These are phyloP conservation scores for Chrysosphaeria jannelii DNA, from an alignment of 2,329 filamentous ascomycete species.

Conservation along the genomic window DNA sequence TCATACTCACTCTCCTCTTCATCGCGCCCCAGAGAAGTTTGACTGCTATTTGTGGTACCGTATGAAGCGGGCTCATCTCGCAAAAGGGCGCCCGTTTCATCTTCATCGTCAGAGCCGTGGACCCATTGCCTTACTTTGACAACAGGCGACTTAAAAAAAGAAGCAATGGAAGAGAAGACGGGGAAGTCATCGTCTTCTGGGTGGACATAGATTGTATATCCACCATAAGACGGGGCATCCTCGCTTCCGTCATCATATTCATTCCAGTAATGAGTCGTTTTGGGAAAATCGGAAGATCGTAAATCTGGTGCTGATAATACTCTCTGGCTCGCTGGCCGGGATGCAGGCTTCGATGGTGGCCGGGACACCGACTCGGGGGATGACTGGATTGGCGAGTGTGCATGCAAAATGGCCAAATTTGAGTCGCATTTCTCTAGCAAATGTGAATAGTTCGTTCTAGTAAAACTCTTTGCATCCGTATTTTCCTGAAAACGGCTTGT, in stretches of 20 bases:
- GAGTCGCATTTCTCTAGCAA: slow-evolving; percentile 20
- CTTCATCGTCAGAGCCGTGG: slow-evolving; percentile 4
- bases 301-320: no score
- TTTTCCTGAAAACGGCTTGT: slow-evolving; percentile 34
- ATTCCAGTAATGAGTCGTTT: slow-evolving; percentile 39
- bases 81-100: not conserved
- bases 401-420: slow-evolving; percentile 16
- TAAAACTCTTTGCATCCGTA: slow-evolving; percentile 38
- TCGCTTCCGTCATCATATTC: slow-evolving; percentile 67
- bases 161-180: slow-evolving; percentile 28
- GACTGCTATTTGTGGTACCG: slow-evolving; percentile 3
- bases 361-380: slow-evolving; percentile 6
- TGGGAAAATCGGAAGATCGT: slow-evolving; percentile 6
- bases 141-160: slow-evolving; percentile 17
- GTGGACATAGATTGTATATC: slow-evolving; percentile 46
- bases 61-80: slow-evolving; percentile 1
- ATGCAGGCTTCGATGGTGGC: slow-evolving; percentile 6
- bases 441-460: slow-evolving; percentile 28
- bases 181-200: slow-evolving; percentile 27
- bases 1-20: slow-evolving; percentile 1
- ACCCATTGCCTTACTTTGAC: slow-evolving; percentile 22
- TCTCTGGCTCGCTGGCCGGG: no score
- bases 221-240: no score
- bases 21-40: not conserved
- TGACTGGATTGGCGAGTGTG: slow-evolving; percentile 11